Percentiles rank a stretch among this genome's conserved stretches.
Conservation (phyloP, 371 early-diverging fungal species). For the Circinella minor region DNA sequence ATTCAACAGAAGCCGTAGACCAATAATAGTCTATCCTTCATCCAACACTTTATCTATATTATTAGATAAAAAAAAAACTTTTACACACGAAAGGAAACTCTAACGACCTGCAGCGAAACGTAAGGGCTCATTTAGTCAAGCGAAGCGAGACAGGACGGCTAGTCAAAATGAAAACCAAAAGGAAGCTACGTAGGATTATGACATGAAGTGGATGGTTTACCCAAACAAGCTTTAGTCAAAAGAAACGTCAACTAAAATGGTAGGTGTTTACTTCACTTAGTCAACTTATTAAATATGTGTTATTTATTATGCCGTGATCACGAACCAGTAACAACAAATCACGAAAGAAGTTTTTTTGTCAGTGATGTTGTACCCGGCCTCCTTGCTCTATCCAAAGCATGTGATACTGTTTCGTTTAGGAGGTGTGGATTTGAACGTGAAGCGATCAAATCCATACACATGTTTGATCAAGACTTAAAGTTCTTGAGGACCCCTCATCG, state of each 20-base stretch:
- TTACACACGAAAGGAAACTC: too few species aligned
- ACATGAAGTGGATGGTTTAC: too few species aligned
- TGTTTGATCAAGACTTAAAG: background rate
- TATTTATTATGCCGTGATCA: background rate
- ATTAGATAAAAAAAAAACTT: too few species aligned
- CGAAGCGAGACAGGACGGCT: too few species aligned
- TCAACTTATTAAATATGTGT: background rate
- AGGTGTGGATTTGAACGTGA: background rate
- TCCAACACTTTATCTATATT: too few species aligned
- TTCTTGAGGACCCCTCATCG: background rate
- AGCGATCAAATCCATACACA: background rate
- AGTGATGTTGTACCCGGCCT: background rate
- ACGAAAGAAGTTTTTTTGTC: background rate
- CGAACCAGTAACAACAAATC: background rate
- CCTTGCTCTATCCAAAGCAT: background rate
- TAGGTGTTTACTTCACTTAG: background rate
- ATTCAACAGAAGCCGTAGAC: too few species aligned
- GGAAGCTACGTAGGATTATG: background rate
- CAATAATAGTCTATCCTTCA: too few species aligned
- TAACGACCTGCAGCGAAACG: too few species aligned
- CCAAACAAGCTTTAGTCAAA: background rate
- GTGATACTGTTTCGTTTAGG: background rate
- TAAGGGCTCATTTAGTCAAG: too few species aligned
- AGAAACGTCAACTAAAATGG: background rate
- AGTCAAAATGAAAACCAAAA: background rate